Evolutionary conservation across 345 rosid species (phyloP).

Genomic region (Angophora floribunda): DNA sequence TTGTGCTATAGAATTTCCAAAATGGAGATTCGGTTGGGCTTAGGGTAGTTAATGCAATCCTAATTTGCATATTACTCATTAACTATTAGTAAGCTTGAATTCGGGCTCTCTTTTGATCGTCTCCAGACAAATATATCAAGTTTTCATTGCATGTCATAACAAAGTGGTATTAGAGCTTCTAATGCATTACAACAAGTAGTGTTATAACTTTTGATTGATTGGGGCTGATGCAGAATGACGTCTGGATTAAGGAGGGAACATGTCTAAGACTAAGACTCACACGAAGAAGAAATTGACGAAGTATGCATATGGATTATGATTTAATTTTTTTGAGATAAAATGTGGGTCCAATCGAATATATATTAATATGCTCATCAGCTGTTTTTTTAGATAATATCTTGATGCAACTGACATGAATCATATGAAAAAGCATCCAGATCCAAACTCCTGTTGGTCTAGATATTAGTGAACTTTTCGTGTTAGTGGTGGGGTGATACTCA

Average conservation of each 20-base stretch:
- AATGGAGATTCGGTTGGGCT: background rate
- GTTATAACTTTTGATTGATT: background rate
- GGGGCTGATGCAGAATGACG: background rate
- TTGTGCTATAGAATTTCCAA: background rate
- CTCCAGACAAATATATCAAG: too few species aligned
- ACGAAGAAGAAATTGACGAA: background rate
- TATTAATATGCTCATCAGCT: background rate
- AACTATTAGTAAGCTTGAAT: background rate
- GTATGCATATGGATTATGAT: background rate
- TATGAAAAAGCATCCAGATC: background rate
- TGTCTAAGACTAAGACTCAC: background rate
- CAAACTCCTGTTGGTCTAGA: background rate
- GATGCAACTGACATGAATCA: background rate
- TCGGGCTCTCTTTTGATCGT: background rate
- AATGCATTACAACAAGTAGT: background rate
- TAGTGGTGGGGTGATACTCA: background rate
- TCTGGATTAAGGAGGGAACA: background rate
- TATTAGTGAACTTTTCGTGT: background rate
- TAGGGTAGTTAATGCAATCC: background rate
- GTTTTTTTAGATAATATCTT: background rate
- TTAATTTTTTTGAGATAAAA: background rate
- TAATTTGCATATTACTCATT: background rate
- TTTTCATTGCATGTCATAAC: background rate
- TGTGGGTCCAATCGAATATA: background rate
- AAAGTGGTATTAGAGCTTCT: background rate